Conservation (phyloP, 768 basidiomycete genomes). For the Mycena rebaudengoi region DNA sequence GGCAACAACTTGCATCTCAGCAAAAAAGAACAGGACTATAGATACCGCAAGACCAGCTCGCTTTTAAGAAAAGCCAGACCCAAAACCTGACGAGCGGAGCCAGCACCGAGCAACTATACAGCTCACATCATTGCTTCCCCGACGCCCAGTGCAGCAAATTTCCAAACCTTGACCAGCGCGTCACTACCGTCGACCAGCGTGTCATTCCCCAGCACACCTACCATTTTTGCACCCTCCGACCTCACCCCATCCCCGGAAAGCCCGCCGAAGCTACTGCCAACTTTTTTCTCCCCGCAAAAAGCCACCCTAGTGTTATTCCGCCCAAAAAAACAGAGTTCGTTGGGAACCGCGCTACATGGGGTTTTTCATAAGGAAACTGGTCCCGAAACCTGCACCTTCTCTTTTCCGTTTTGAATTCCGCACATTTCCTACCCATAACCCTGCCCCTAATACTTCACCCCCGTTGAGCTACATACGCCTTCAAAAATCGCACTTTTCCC, state of each 20-base stretch:
- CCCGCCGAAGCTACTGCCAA: neutral
- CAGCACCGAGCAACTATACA: neutral
- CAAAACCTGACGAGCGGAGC: neutral
- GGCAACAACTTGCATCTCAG: neutral
- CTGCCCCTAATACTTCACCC: no score
- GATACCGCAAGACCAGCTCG: neutral
- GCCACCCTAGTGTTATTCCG: no score
- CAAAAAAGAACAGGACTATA: neutral
- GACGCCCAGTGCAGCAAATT: neutral
- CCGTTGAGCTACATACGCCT: no score
- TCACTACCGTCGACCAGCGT: neutral
- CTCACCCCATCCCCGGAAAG: constrained; percentile 6
- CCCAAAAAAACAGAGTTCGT: no score
- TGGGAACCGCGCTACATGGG: no score
- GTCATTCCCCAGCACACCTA: constrained; percentile 7
- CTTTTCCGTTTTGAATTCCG: no score
- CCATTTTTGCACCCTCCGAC: neutral
- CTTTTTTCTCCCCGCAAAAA: no score
- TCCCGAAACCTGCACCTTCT: no score
- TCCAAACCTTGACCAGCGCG: neutral
- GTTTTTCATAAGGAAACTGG: no score
- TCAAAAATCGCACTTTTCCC: no score
- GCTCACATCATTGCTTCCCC: neutral
- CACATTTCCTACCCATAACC: no score
- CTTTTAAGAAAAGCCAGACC: no score